phyloP scores from a whole-genome alignment of 1,139 yeast species.

The Candida gigantensis region DNA sequence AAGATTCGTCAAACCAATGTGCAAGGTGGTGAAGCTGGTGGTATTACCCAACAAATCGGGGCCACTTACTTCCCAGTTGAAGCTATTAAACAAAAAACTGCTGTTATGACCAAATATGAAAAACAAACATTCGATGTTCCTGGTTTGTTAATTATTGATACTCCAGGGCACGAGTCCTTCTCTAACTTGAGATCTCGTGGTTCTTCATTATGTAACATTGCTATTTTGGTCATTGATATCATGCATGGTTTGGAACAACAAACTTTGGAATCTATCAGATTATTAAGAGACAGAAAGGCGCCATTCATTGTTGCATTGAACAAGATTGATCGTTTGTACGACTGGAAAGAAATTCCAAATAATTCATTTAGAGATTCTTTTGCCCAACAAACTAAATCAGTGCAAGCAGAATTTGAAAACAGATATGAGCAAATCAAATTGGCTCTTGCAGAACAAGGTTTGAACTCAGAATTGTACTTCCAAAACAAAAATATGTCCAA shows the following conservation, averaged over 20 bases:
- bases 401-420: conserved; percentile 88
- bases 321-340: conserved; percentile 95
- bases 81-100: conserved; percentile 87
- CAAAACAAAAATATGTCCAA: conserved; percentile 91
- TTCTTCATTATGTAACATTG: conserved; percentile 97
- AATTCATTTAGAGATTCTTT: conserved; percentile 95
- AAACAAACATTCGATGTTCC: conserved; percentile 91
- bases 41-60: conserved; percentile 99
- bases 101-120: conserved; percentile 85
- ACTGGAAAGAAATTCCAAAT: conserved; percentile 88
- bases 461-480: conserved; percentile 94
- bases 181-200: conserved; percentile 98
- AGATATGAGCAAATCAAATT: conserved; percentile 84
- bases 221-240: conserved; percentile 95
- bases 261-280: conserved; percentile 88
- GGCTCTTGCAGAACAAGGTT: conserved; percentile 96
- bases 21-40: conserved; percentile 99
- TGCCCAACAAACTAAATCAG: conserved; percentile 76
- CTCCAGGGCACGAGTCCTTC: conserved; percentile 99
- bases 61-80: conserved; percentile 99
- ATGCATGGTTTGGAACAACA: conserved; percentile 99
- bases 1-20: conserved; percentile 98
- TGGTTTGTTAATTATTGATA: conserved; percentile 92
- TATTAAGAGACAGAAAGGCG: conserved; percentile 94
- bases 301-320: conserved; percentile 96